Conservation (phyloP, 2,329 filamentous ascomycete genomes). For the Alternaria brassicicola region DNA sequence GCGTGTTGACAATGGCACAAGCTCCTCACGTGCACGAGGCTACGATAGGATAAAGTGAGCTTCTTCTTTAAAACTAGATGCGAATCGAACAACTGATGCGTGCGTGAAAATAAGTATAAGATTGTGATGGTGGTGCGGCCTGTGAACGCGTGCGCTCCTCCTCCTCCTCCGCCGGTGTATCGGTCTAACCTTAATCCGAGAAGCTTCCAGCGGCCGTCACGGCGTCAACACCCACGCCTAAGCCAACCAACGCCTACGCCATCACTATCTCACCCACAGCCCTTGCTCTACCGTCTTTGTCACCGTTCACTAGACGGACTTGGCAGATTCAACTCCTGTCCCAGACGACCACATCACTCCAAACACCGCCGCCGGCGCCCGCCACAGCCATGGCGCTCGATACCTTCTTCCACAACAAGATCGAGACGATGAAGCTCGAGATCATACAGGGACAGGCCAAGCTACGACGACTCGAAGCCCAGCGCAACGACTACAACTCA, state of each 20-base stretch:
- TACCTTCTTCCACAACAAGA: slow-evolving; percentile 99
- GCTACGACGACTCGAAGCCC: slow-evolving; percentile 90
- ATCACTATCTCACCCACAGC: not conserved
- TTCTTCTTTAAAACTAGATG: not conserved
- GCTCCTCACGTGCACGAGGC: not conserved
- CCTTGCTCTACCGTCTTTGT: not conserved
- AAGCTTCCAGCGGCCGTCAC: slow-evolving; percentile 8
- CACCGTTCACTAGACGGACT: not conserved
- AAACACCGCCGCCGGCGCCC: slow-evolving; percentile 27
- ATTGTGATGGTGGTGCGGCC: not conserved
- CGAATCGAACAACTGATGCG: not conserved
- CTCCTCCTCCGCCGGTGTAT: not conserved
- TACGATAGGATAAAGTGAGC: not conserved
- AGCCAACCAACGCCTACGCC: not conserved
- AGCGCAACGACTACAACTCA: slow-evolving; percentile 99
- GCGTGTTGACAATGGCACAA: not conserved
- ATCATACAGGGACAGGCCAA: slow-evolving; percentile 99
- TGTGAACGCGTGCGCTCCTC: not conserved
- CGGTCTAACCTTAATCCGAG: not conserved
- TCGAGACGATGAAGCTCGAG: slow-evolving; percentile 99
- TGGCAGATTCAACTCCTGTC: not conserved
- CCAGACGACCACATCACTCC: not conserved
- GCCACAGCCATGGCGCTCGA: slow-evolving; percentile 89
- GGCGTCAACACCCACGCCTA: slow-evolving; percentile 6
- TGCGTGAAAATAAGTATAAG: not conserved